phyloP scores from a whole-genome alignment of 2,329 filamentous ascomycete species.

The Byssothecium circinans region DNA sequence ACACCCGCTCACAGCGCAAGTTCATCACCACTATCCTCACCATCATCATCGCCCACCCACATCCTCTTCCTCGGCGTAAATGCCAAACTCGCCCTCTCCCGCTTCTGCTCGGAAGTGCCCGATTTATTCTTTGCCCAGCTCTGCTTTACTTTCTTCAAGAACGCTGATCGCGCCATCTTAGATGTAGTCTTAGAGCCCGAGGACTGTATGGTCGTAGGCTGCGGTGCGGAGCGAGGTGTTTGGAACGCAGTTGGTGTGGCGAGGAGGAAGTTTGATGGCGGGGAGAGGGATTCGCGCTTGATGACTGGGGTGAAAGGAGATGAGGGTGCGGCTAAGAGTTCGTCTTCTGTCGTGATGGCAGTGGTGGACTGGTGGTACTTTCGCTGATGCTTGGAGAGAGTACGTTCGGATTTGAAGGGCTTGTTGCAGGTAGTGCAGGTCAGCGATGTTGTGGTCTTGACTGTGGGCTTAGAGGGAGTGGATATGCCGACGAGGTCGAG shows the following conservation, averaged over 20 bases:
- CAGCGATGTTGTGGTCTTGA: background rate
- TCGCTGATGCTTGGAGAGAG: slow-evolving; percentile 6
- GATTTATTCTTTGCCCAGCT: slow-evolving; percentile 21
- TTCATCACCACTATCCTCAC: slow-evolving; percentile 35
- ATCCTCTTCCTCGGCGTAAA: slow-evolving; percentile 8
- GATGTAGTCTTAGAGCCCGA: slow-evolving; percentile 5
- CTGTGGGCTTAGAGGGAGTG: slow-evolving; percentile 5
- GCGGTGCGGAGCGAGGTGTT: slow-evolving; percentile 16
- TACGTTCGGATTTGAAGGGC: slow-evolving; percentile 5
- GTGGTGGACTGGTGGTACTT: slow-evolving; percentile 3
- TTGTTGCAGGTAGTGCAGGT: slow-evolving; percentile 7
- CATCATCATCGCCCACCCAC: slow-evolving; percentile 24
- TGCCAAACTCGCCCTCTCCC: slow-evolving; percentile 8
- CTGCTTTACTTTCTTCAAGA: slow-evolving; percentile 25
- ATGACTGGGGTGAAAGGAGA: slow-evolving; percentile 10
- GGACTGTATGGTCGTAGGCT: background rate
- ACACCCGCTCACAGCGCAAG: slow-evolving; percentile 11
- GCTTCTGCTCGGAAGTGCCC: background rate
- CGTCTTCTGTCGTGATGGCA: slow-evolving; percentile 7
- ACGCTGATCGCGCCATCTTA: slow-evolving; percentile 14
- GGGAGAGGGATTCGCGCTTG: slow-evolving; percentile 26
- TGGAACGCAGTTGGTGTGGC: slow-evolving; percentile 6
- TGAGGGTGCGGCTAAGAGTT: slow-evolving; percentile 3
- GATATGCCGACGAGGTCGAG: slow-evolving; percentile 7
- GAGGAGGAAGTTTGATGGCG: slow-evolving; percentile 12